Percentiles rank a stretch among this genome's conserved stretches.
Evolutionary conservation across 2,329 filamentous ascomycete species (phyloP).

Genomic region (Cytospora piceae): DNA sequence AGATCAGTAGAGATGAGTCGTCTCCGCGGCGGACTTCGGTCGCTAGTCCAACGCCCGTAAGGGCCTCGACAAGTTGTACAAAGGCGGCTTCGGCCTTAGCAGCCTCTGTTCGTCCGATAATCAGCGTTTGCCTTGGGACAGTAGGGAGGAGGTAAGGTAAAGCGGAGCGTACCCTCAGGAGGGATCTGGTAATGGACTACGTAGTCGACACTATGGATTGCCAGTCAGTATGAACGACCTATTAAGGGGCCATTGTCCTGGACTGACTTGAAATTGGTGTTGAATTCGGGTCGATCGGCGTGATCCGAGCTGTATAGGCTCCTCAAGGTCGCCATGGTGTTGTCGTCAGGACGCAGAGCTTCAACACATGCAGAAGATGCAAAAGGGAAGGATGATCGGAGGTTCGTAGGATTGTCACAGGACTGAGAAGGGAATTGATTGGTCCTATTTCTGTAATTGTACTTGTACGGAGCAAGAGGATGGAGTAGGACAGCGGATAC

Average conservation of each 20-base stretch:
- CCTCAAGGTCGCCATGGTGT: slow-evolving; percentile 41
- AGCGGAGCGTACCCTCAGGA: slow-evolving; percentile 58
- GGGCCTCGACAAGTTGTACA: slow-evolving; percentile 73
- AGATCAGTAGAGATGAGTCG: slow-evolving; percentile 76
- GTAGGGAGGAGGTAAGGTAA: too few relatives aligned
- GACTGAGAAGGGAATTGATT: slow-evolving; percentile 1
- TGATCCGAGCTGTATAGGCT: slow-evolving; percentile 40
- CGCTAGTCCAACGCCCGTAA: slow-evolving; percentile 79
- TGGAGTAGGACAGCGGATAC: slow-evolving; percentile 10
- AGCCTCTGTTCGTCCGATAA: slow-evolving; percentile 55
- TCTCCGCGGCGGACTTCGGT: slow-evolving; percentile 86
- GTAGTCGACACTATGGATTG: slow-evolving; percentile 72
- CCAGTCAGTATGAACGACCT: slow-evolving; percentile 27
- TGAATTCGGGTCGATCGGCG: slow-evolving; percentile 34
- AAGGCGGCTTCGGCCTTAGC: slow-evolving; percentile 74
- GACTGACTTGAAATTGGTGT: slow-evolving; percentile 47
- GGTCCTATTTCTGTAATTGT: background rate
- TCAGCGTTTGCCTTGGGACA: slow-evolving; percentile 5
- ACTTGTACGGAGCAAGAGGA: background rate
- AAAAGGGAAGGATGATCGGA: slow-evolving; percentile 5
- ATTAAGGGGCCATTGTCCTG: background rate
- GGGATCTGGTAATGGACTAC: slow-evolving; percentile 80
- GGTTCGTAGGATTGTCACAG: slow-evolving; percentile 1
- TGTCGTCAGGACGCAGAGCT: slow-evolving; percentile 7
- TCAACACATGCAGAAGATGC: slow-evolving; percentile 18